Conservation (phyloP, 140 eudicot genomes). For the Stevia rebaudiana region DNA sequence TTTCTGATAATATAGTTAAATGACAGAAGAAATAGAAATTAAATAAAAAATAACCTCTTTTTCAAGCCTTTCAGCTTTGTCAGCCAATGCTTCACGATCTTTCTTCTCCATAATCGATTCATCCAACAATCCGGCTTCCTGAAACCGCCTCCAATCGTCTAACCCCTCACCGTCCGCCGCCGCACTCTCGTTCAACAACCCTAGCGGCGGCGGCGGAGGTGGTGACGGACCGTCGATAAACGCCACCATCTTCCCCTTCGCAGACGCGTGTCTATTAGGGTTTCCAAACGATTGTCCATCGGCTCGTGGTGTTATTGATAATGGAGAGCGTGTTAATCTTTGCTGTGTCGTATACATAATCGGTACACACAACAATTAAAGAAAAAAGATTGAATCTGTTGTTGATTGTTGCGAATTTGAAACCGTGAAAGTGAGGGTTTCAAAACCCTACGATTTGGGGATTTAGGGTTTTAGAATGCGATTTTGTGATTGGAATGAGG, state of each 20-base stretch:
- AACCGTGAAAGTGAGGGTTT: slow-evolving; percentile 8
- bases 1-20: not conserved
- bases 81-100: slow-evolving; percentile 56
- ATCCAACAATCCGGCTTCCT: slow-evolving; percentile 84
- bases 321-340: slow-evolving; percentile 37
- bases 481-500: not conserved
- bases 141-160: slow-evolving; percentile 87
- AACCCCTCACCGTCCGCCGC: slow-evolving; percentile 34
- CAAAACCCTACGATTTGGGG: slow-evolving; percentile 11
- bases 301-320: slow-evolving; percentile 35
- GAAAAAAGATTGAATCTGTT: not conserved
- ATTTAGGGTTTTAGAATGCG: not conserved
- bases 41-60: too few species aligned
- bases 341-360: slow-evolving; percentile 86
- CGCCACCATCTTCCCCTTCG: slow-evolving; percentile 64
- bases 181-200: slow-evolving; percentile 42
- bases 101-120: slow-evolving; percentile 61
- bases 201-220: slow-evolving; percentile 53
- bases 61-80: slow-evolving; percentile 44
- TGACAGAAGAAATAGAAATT: not conserved
- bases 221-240: slow-evolving; percentile 49
- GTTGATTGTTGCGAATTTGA: not conserved
- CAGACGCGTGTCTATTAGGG: slow-evolving; percentile 23
- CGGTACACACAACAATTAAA: not conserved
- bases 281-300: slow-evolving; percentile 8